Evolutionary conservation across 441 rosid species (phyloP).

Genomic region (Sinapis alba): DNA sequence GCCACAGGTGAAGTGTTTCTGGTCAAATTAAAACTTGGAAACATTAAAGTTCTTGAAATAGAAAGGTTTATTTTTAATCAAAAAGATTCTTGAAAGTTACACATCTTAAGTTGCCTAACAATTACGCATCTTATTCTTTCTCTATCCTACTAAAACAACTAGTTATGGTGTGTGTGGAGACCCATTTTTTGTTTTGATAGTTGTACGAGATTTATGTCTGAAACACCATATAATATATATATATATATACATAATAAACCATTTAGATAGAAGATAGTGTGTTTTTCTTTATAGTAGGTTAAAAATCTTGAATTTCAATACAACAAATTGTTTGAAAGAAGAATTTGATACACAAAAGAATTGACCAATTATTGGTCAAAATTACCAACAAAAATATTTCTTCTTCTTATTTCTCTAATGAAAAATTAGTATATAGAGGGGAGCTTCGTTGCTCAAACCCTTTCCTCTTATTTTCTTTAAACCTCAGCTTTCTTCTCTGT

Average conservation of each 20-base stretch:
- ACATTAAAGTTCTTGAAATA: conserved; percentile 34
- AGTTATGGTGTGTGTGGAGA: conserved; percentile 15
- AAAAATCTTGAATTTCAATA: conserved; percentile 21
- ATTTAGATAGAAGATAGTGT: background rate
- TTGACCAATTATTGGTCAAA: conserved; percentile 40
- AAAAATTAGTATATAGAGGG: conserved; percentile 17
- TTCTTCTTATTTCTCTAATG: background rate
- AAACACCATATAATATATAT: background rate
- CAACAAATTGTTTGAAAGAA: conserved; percentile 14
- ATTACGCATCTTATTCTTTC: conserved; percentile 46
- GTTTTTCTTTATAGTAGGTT: conserved; percentile 19
- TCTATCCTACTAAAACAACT: conserved; percentile 26
- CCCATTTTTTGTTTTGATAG: background rate
- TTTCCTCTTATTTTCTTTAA: conserved; percentile 31
- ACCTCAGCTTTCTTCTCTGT: background rate
- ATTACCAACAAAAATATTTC: background rate
- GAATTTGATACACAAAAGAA: conserved; percentile 10
- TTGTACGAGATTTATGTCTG: conserved; percentile 7
- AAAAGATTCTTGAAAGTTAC: conserved; percentile 30
- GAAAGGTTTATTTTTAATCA: conserved; percentile 29
- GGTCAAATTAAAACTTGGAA: conserved; percentile 45
- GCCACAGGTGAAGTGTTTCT: conserved; percentile 40
- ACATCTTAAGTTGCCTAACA: conserved; percentile 52
- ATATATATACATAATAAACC: background rate
- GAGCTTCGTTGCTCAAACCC: conserved; percentile 29